Percentiles rank a stretch among this genome's conserved stretches.
phyloP scores from a whole-genome alignment of 2,329 filamentous ascomycete genomes.

The Ustulina deusta region DNA sequence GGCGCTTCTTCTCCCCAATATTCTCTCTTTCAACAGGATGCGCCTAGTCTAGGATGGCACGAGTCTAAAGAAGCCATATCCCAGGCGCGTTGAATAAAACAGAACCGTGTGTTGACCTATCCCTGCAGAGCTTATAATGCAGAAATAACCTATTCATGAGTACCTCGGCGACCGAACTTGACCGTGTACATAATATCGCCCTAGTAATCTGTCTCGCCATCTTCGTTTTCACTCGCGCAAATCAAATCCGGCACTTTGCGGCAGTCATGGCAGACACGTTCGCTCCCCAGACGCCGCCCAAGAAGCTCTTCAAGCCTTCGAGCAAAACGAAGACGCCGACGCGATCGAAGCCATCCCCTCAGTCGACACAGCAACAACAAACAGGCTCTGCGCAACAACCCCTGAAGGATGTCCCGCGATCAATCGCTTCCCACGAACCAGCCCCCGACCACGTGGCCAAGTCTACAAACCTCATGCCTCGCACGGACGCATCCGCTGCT shows the following conservation, averaged over 20 bases:
- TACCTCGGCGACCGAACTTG: conserved; percentile 33
- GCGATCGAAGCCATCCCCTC: conserved; percentile 39
- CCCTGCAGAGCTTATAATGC: conserved; percentile 20
- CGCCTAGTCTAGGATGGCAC: conserved; percentile 2
- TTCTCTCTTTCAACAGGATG: background rate
- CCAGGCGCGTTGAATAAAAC: background rate
- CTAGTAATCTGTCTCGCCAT: conserved; percentile 44
- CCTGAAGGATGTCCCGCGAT: conserved; percentile 9
- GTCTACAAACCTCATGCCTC: conserved; percentile 41
- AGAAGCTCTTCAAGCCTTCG: conserved; percentile 52
- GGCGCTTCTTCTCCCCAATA: conserved; percentile 5
- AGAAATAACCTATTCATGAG: conserved; percentile 7
- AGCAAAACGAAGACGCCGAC: conserved; percentile 50
- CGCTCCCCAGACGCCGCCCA: conserved; percentile 48
- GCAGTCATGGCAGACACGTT: conserved; percentile 47
- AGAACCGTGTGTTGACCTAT: conserved; percentile 2
- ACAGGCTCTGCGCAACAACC: conserved; percentile 1
- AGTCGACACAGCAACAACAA: conserved; percentile 18
- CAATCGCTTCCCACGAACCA: conserved; percentile 13
- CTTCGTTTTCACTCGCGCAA: conserved; percentile 43
- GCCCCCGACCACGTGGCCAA: conserved; percentile 34
- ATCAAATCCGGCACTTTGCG: conserved; percentile 40
- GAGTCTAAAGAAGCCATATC: conserved; percentile 13
- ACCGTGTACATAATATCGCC: conserved; percentile 43
- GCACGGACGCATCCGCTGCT: conserved; percentile 36